Conservation (phyloP, 805 yeast genomes). For the Cyberlindnera amylophila region DNA sequence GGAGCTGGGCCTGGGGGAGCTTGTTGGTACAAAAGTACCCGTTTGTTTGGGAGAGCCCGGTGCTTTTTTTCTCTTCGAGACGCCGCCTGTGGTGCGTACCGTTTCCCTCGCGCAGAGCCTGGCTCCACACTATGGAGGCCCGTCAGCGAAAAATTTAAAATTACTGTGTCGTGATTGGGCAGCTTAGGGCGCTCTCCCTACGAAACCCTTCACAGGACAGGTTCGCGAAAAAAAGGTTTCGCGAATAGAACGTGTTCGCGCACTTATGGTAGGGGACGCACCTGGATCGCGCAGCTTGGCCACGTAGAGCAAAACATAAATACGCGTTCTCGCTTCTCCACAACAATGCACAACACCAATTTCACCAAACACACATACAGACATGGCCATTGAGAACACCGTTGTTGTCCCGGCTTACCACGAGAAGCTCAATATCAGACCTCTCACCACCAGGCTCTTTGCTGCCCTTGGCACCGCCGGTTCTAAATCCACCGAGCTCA, state of each 20-base stretch:
- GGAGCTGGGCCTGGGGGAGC: background rate
- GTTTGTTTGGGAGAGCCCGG: background rate
- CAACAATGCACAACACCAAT: background rate
- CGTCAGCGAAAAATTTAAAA: constrained; percentile 19
- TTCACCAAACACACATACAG: too few species aligned
- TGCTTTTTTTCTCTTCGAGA: constrained; percentile 6
- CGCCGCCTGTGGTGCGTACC: constrained; percentile 8
- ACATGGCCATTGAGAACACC: constrained; percentile 32
- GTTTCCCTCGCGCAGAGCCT: background rate
- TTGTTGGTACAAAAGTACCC: background rate
- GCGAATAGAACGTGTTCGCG: constrained; percentile 1
- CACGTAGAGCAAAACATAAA: constrained; percentile 1
- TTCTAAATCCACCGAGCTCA: constrained; percentile 41
- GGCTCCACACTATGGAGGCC: too few species aligned
- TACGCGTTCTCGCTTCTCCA: too few species aligned
- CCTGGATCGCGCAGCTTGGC: background rate
- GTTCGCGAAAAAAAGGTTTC: too few species aligned
- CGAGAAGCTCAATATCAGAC: constrained; percentile 45
- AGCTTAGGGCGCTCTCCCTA: background rate
- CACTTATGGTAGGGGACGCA: too few species aligned
- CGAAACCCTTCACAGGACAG: too few species aligned
- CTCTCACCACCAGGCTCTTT: constrained; percentile 44
- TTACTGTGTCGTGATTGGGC: constrained; percentile 25
- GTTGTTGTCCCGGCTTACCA: constrained; percentile 50
- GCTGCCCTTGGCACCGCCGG: constrained; percentile 43